phyloP scores from a whole-genome alignment of 2,329 filamentous ascomycete species.

The Coniochaeta prunicola region DNA sequence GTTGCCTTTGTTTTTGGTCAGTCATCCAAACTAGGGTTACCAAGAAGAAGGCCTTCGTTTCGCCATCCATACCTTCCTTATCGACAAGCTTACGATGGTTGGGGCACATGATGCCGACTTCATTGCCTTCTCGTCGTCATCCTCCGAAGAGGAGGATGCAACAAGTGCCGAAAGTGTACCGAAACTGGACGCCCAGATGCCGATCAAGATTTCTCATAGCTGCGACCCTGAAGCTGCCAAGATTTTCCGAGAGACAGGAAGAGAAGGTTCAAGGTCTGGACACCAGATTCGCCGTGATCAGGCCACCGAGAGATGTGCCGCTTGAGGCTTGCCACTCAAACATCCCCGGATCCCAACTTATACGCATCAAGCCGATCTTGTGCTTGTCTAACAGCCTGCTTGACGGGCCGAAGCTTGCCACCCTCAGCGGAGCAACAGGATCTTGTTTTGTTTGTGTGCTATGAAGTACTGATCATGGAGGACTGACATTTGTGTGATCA shows the following conservation, averaged over 20 bases:
- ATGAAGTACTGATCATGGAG: neutral
- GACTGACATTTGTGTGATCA: conserved; percentile 18
- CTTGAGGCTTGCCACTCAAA: neutral
- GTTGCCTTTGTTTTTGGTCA: neutral
- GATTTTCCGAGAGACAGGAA: neutral
- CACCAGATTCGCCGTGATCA: neutral
- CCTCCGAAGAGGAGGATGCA: neutral
- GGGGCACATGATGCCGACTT: neutral
- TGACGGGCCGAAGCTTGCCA: too few relatives aligned
- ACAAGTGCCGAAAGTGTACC: neutral
- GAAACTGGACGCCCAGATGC: neutral
- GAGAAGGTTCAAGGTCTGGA: neutral
- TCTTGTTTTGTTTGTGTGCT: conserved; percentile 1
- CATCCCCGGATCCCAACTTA: neutral
- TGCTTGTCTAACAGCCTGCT: neutral
- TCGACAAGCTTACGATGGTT: neutral
- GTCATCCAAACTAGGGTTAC: neutral
- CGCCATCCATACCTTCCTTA: neutral
- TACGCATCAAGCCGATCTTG: neutral
- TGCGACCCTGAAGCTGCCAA: neutral
- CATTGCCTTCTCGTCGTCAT: neutral
- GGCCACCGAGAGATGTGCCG: neutral
- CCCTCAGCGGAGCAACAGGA: too few relatives aligned
- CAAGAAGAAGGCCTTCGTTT: neutral
- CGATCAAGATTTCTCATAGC: neutral